Percentiles rank a stretch among this genome's conserved stretches.
phyloP scores from a whole-genome alignment of 495 filamentous ascomycete species.

The Niebla homalea region DNA sequence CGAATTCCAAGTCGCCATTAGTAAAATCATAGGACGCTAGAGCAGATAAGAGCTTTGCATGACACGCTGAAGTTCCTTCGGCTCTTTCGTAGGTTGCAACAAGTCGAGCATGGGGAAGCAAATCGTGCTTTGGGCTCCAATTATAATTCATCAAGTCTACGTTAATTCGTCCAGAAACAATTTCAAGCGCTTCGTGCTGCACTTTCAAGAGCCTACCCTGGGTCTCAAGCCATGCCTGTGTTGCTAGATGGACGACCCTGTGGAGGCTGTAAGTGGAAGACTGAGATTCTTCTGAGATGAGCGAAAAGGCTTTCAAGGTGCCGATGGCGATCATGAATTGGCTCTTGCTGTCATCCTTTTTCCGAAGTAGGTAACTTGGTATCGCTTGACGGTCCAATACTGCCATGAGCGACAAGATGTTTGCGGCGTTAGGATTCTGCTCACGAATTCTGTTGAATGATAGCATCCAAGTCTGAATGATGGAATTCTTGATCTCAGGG shows the following conservation, averaged over 20 bases:
- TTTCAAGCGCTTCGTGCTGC: conserved; percentile 4
- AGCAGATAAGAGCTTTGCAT: too few species aligned
- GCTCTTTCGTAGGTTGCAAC: too few species aligned
- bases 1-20: too few species aligned
- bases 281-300: conserved; percentile 8
- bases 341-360: conserved; percentile 6
- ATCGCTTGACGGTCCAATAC: conserved; percentile 31
- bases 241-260: conserved; percentile 15
- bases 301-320: conserved; percentile 14
- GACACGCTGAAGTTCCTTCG: too few species aligned
- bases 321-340: conserved; percentile 8
- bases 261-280: conserved; percentile 11
- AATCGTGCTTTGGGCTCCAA: too few species aligned
- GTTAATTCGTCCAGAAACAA: not conserved
- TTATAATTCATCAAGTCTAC: too few species aligned
- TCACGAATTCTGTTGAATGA: conserved; percentile 33
- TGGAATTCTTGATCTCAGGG: conserved; percentile 23
- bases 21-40: too few species aligned
- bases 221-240: conserved; percentile 10
- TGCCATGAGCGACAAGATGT: conserved; percentile 30
- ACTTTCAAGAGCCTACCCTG: not conserved
- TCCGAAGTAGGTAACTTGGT: conserved; percentile 20
- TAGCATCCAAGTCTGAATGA: conserved; percentile 34
- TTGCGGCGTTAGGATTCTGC: conserved; percentile 21
- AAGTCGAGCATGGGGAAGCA: too few species aligned